A percentile compares a stretch with the other conserved stretches of the same genome.
Evolutionary conservation across 176 grass and related monocot genomes (phyloP).

Genomic region (Eremochloa ophiuroides): DNA sequence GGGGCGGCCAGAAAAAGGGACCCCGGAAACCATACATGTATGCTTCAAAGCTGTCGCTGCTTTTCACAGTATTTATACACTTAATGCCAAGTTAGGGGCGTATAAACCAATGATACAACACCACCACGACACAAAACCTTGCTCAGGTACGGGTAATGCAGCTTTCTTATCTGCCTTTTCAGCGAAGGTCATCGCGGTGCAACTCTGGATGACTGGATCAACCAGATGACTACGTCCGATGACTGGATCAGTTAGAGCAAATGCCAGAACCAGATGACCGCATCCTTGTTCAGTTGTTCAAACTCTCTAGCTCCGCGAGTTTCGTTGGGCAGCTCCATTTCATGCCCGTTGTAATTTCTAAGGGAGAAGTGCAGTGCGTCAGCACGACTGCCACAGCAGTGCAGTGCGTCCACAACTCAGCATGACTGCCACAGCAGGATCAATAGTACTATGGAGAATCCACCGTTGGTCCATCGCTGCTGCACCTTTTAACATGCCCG

Average conservation of each 20-base stretch:
- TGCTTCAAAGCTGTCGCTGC: neutral
- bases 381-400: neutral
- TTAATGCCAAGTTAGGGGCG: neutral
- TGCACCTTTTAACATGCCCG: constrained; percentile 24
- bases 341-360: constrained; percentile 13
- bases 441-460: neutral
- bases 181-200: neutral
- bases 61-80: constrained; percentile 6
- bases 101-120: neutral
- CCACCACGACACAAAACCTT: neutral
- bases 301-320: neutral
- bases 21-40: neutral
- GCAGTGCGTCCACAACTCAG: neutral
- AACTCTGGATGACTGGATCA: neutral
- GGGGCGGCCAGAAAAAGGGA: neutral
- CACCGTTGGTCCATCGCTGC: neutral
- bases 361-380: neutral
- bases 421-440: neutral
- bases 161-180: neutral
- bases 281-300: neutral
- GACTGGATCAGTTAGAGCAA: neutral
- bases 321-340: neutral
- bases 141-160: neutral
- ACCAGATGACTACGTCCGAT: neutral
- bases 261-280: neutral